Base-by-base conservation (phyloP, 371 early-diverging fungal genomes). In the Mortierella sp. region DNA sequence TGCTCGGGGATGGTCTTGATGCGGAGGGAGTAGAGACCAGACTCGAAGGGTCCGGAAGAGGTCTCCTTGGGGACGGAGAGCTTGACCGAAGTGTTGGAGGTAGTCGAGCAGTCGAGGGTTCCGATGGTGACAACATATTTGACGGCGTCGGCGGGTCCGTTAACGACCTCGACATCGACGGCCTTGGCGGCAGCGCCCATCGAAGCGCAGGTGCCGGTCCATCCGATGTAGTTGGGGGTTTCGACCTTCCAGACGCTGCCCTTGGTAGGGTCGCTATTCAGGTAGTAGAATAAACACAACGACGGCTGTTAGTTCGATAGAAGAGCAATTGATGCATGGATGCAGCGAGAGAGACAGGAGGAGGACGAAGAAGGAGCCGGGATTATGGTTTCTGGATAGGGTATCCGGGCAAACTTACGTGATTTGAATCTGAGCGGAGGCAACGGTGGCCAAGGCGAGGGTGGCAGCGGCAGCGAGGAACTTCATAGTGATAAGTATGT, bases 381-480 rank as follows among this genome's bases (percentile, higher is more conserved):
- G n/a, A n/a, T n/a, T n/a, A n/a, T n/a, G n/a, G n/a, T n/a, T n/a
- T n/a, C n/a, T 0, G 22, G 37, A 7, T 34, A 8, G 37, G n/a
- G n/a, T 22, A 41, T 4, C 43, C 14, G 8, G 37, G 11, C 47
- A 19, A 7, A 73, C 66, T 61, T 70, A 79, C 79, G 40, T 70
- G 68, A 79, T 71, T 45, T 64, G 67, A 37, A 79, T 31, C 53
- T 79, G 74, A n/a, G 80, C 80, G 19, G 40, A 70, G 43, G 72
- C 66, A n/a, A 58, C 70, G n/a, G 70, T 45, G 61, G 44, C 19
- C 22, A 70, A 2, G 45, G 58, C 31, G 24, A 61, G 61, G 41
- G 69, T 52, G 68, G 39, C 14, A 37, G 34, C 39, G 41, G 43
- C 34, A 58, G n/a, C 31, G 45, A 22, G 6, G 58, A 31, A 70